These are phyloP conservation scores for Smittium culicis DNA, from an alignment of 371 early-diverging fungal genomes.

Conservation along the genomic window DNA sequence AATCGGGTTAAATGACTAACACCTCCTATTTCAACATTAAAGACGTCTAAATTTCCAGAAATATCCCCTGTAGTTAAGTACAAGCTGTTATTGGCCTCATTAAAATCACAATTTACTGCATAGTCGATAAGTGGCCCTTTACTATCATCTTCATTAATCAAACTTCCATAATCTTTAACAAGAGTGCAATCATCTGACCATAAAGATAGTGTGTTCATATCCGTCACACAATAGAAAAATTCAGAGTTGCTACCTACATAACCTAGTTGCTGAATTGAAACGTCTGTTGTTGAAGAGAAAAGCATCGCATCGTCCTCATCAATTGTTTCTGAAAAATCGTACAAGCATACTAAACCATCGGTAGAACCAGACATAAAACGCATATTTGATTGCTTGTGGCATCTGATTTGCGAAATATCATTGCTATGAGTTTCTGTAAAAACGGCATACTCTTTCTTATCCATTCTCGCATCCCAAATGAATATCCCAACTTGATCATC, in stretches of 20 bases:
- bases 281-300: conserved; percentile 61
- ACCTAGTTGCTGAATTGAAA: conserved; percentile 64
- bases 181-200: conserved; percentile 36
- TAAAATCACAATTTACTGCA: conserved; percentile 67
- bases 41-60: conserved; percentile 47
- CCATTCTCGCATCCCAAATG: conserved; percentile 49
- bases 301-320: conserved; percentile 81
- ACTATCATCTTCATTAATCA: conserved; percentile 34
- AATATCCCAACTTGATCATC: conserved; percentile 43
- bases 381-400: conserved; percentile 50
- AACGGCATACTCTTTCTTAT: conserved; percentile 31
- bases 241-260: conserved; percentile 80
- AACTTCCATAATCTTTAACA: conserved; percentile 64
- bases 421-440: conserved; percentile 80
- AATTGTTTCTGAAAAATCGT: conserved; percentile 42
- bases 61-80: conserved; percentile 68
- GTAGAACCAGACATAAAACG: conserved; percentile 53
- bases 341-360: conserved; percentile 63
- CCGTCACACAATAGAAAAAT: conserved; percentile 70
- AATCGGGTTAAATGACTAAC: conserved; percentile 38
- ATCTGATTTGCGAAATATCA: conserved; percentile 76
- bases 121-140: conserved; percentile 53
- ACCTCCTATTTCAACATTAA: conserved; percentile 53
- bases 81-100: conserved; percentile 47
- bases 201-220: conserved; percentile 78